Evolutionary conservation across 495 filamentous ascomycete genomes (phyloP), one percentile per base, ranked within the genome.

Genomic region (Cercophora samala): DNA sequence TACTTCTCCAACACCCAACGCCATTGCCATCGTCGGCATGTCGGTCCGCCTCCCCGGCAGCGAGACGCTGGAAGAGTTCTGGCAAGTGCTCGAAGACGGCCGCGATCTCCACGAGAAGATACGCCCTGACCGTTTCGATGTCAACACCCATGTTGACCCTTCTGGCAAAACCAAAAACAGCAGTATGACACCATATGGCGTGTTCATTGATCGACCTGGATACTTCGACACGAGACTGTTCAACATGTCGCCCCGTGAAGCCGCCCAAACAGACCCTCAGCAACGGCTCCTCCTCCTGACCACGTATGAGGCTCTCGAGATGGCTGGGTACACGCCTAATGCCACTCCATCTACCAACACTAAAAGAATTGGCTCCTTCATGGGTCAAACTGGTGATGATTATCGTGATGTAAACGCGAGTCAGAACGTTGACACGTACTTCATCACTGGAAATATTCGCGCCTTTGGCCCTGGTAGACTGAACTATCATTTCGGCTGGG

Each of bases 351-450:
- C 89, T 4, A 91, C 90, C 0, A 87, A 90, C 69, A 83, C 87
- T n/a, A 83, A 91, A 71, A 84, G 91, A 0, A 87, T 95, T 60
- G 92, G 91, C n/a, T 88, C 88, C 13, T 96, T 92, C 76, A 92
- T 93, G 72, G 92, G 92, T 26, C 87, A 90, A 76, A 91, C 91
- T 1, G 29, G 89, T 71, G 89, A 95, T 64, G 93, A 97, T 71
- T 96, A 90, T 80, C 84, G 88, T 76, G 93, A 96, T 69, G 89
- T 92, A 68, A 94, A 94, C 74, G 89, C 87, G 61, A 86, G 87
- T 18, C 87, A 96, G 69, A 89, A 94, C 65, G 87, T 96, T 63
- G 92, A 95, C 73, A 95, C 92, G 2, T 95, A 96, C 74, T 94
- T 88, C 76, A 95, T 95, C 70, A 90, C 92, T 0, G 92, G 92